phyloP scores from a whole-genome alignment of 139 green algal genomes.

The Desmodesmus armatus region DNA sequence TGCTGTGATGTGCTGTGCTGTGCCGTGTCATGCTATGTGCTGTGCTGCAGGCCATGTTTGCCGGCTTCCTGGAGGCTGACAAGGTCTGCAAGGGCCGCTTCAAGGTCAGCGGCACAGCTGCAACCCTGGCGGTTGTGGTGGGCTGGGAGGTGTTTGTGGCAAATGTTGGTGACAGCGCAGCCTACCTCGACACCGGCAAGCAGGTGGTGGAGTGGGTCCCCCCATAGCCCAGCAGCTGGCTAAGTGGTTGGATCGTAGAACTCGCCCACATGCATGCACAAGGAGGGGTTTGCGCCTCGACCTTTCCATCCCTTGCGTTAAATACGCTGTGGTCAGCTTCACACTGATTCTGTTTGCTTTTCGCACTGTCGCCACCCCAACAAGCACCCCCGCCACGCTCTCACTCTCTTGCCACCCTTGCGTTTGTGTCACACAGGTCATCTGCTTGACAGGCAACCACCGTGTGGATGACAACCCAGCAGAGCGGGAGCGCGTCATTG shows the following conservation, averaged over 20 bases:
- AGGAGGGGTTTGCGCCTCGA: not conserved
- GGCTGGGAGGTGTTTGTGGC: conserved; percentile 88
- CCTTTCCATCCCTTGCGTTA: too few relatives aligned
- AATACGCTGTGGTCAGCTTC: too few relatives aligned
- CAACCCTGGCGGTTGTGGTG: conserved; percentile 77
- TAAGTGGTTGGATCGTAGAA: too few relatives aligned
- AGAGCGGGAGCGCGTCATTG: conserved; percentile 75
- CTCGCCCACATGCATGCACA: not conserved
- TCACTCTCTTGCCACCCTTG: not conserved
- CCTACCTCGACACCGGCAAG: conserved; percentile 84
- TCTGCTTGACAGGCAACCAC: conserved; percentile 73
- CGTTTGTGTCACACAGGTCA: conserved; percentile 1
- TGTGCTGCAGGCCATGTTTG: conserved; percentile 57
- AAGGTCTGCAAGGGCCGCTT: conserved; percentile 50
- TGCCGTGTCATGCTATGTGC: not conserved
- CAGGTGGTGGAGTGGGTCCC: too few relatives aligned
- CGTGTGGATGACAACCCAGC: conserved; percentile 74
- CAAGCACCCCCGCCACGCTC: not conserved
- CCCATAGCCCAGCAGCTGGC: conserved; percentile 34
- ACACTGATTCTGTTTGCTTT: too few relatives aligned
- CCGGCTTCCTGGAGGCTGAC: conserved; percentile 59
- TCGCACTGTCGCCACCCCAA: too few relatives aligned
- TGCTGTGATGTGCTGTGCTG: too few relatives aligned
- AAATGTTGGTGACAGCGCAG: conserved; percentile 89
- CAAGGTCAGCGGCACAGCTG: conserved; percentile 77